phyloP scores from a whole-genome alignment of 169 alveolate species.

The Plasmodium inui region DNA sequence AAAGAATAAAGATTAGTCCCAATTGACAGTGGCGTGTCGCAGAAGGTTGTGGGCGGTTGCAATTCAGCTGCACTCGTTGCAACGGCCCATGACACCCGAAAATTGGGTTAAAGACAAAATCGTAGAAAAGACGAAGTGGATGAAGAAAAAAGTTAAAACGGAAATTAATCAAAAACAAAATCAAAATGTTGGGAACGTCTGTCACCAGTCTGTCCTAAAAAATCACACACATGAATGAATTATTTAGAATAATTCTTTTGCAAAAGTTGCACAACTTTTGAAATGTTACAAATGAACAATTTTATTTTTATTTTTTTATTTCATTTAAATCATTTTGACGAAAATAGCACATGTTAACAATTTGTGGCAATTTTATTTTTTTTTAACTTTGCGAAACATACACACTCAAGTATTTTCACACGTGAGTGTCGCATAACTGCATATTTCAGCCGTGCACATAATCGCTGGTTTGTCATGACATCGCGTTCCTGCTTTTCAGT shows the following conservation, averaged over 20 bases:
- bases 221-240: neutral
- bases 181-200: neutral
- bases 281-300: neutral
- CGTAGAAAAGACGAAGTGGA: neutral
- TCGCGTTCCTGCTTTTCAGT: constrained; percentile 33
- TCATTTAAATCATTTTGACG: neutral
- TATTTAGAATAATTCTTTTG: neutral
- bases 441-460: neutral
- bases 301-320: neutral
- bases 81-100: neutral
- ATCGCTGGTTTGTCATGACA: neutral
- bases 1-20: neutral
- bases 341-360: neutral
- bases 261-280: neutral
- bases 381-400: neutral
- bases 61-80: neutral
- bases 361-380: neutral
- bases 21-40: neutral
- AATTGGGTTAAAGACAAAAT: neutral
- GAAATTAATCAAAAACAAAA: neutral
- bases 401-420: neutral
- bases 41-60: neutral
- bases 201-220: neutral
- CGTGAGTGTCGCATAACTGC: neutral
- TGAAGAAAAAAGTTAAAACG: neutral